Evolutionary conservation across 2,329 filamentous ascomycete genomes (phyloP).

Genomic region (Pestalotiopsis sp.): DNA sequence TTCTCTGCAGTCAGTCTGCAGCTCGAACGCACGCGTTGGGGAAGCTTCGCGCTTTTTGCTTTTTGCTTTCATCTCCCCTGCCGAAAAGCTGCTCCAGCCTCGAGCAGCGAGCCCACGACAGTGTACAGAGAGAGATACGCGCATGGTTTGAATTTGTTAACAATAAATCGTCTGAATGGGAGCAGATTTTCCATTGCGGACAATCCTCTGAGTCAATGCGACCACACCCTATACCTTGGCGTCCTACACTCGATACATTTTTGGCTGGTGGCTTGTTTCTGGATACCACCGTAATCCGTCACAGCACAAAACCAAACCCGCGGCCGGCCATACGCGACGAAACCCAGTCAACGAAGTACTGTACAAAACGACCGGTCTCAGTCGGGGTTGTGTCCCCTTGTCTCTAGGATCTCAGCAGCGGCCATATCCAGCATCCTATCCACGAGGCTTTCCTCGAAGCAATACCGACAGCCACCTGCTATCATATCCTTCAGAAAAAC

Average conservation of each 20-base stretch:
- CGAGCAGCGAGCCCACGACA: not conserved
- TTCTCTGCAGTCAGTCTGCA: not conserved
- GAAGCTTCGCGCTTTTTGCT: not conserved
- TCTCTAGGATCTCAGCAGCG: not conserved
- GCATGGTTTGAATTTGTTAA: not conserved
- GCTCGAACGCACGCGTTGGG: not conserved
- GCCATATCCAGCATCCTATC: not conserved
- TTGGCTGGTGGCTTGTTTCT: conserved; percentile 5
- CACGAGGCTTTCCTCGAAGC: not conserved
- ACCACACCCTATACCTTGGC: conserved; percentile 1
- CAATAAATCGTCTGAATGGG: not conserved
- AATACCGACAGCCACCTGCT: not conserved
- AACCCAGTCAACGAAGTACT: not conserved
- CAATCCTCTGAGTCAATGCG: conserved; percentile 7
- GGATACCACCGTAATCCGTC: not conserved
- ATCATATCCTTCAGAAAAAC: not conserved
- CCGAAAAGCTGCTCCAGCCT: not conserved
- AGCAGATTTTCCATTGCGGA: not conserved
- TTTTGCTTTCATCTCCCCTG: not conserved
- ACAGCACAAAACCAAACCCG: not conserved
- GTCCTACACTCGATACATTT: conserved; percentile 5
- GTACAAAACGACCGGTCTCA: not conserved
- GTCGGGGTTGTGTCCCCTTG: not conserved
- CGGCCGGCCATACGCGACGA: not conserved
- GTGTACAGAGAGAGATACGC: not conserved